A percentile compares a stretch with the other conserved stretches of the same genome.
Conservation (phyloP, 345 rosid species). For the Eutrema japonicum region DNA sequence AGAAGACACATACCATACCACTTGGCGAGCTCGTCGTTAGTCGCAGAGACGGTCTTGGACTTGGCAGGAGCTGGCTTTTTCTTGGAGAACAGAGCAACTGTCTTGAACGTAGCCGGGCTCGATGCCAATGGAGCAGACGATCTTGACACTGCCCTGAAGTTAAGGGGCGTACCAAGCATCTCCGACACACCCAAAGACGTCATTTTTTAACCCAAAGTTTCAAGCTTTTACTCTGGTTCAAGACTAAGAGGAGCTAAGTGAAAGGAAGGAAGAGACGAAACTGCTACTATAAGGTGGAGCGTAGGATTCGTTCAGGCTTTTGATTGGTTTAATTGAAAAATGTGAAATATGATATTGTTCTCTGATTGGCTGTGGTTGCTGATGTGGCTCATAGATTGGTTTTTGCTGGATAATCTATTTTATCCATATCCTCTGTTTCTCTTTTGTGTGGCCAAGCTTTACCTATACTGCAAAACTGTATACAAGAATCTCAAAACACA, state of each 20-base stretch:
- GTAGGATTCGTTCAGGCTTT: constrained; percentile 49
- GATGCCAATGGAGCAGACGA: constrained; percentile 62
- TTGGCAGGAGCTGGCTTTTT: constrained; percentile 78
- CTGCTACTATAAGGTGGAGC: constrained; percentile 57
- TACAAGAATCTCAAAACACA: constrained; percentile 26
- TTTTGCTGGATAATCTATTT: constrained; percentile 52
- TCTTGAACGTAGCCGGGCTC: constrained; percentile 64
- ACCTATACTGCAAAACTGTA: neutral
- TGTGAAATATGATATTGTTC: constrained; percentile 61
- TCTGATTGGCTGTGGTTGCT: constrained; percentile 57
- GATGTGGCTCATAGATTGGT: constrained; percentile 57
- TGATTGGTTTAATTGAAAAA: constrained; percentile 50
- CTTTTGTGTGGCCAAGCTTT: constrained; percentile 41
- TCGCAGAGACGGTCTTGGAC: constrained; percentile 54
- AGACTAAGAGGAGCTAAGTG: constrained; percentile 34
- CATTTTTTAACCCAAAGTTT: constrained; percentile 36
- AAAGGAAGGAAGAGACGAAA: constrained; percentile 33
- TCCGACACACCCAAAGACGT: constrained; percentile 86
- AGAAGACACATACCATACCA: constrained; percentile 81
- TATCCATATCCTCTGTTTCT: constrained; percentile 39
- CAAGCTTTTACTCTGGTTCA: constrained; percentile 27
- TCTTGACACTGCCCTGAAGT: constrained; percentile 56
- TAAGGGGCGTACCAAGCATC: constrained; percentile 78
- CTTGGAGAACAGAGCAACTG: constrained; percentile 81
- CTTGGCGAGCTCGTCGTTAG: constrained; percentile 88